phyloP scores from a whole-genome alignment of 257 asterid genomes.

The Solanum habrochaites region DNA sequence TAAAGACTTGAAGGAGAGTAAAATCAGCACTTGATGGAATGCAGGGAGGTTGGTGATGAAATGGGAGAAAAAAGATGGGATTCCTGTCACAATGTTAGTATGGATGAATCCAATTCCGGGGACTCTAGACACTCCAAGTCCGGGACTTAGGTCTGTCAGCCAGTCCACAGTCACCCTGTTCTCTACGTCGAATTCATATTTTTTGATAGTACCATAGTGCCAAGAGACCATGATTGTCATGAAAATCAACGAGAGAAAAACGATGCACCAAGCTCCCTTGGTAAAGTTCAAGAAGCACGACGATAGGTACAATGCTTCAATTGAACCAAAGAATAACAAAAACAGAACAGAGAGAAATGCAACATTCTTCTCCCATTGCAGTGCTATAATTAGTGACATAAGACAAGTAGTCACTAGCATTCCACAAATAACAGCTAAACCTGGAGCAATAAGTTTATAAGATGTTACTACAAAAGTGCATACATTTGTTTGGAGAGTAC shows the following conservation, averaged over 20 bases:
- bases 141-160: conserved; percentile 73
- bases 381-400: conserved; percentile 77
- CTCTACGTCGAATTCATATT: conserved; percentile 57
- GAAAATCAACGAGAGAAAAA: conserved; percentile 34
- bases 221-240: conserved; percentile 65
- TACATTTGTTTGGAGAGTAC: not conserved
- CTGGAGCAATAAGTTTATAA: conserved; percentile 18
- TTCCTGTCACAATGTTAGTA: conserved; percentile 59
- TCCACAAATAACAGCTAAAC: conserved; percentile 56
- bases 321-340: conserved; percentile 56
- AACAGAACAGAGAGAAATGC: conserved; percentile 33
- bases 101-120: conserved; percentile 83
- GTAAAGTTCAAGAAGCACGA: conserved; percentile 49
- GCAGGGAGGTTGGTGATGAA: conserved; percentile 88
- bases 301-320: conserved; percentile 54
- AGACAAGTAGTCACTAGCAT: conserved; percentile 83
- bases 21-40: conserved; percentile 64
- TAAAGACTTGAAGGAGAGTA: conserved; percentile 68
- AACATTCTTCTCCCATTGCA: conserved; percentile 63
- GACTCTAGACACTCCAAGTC: conserved; percentile 69
- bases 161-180: conserved; percentile 78
- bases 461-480: not conserved
- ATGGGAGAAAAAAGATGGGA: conserved; percentile 84
- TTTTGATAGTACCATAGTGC: conserved; percentile 89
- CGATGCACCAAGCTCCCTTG: conserved; percentile 70